A percentile compares a stretch with the other conserved stretches of the same genome.
Evolutionary conservation across 805 yeast genomes (phyloP).

Genomic region (Kluyveromyces nonfermentans): DNA sequence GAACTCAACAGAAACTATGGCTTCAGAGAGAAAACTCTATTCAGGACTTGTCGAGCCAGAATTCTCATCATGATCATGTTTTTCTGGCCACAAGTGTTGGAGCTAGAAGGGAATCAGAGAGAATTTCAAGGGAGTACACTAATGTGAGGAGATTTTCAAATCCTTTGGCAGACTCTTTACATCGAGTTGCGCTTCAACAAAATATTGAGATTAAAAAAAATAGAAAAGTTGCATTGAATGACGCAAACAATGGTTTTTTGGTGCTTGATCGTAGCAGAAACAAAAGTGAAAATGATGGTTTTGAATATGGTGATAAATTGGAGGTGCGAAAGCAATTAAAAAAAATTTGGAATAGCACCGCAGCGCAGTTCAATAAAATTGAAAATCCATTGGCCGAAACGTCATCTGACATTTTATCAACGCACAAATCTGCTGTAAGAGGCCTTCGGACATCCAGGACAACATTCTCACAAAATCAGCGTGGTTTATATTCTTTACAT

Average conservation of each 20-base stretch:
- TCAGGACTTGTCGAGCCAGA: conserved; percentile 39
- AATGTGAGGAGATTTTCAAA: conserved; percentile 60
- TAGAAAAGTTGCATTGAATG: conserved; percentile 2
- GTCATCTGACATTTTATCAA: conserved; percentile 6
- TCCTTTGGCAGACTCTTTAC: conserved; percentile 58
- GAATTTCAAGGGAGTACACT: conserved; percentile 63
- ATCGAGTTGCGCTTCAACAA: conserved; percentile 31
- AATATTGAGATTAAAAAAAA: conserved; percentile 8
- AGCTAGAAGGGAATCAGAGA: conserved; percentile 67
- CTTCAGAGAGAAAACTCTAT: conserved; percentile 68
- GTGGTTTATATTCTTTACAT: conserved; percentile 23
- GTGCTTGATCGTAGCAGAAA: background rate
- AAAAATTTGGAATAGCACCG: conserved; percentile 26
- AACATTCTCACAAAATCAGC: conserved; percentile 15
- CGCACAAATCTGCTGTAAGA: background rate
- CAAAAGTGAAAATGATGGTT: background rate
- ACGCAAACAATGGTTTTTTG: background rate
- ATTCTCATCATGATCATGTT: conserved; percentile 18
- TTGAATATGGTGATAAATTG: conserved; percentile 6
- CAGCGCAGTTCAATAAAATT: conserved; percentile 17
- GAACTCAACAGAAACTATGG: conserved; percentile 83
- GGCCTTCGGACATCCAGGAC: background rate
- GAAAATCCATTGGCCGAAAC: conserved; percentile 16
- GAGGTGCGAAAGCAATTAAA: conserved; percentile 20
- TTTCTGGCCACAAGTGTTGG: conserved; percentile 43